Percentiles rank a stretch among this genome's conserved stretches.
phyloP scores from a whole-genome alignment of 2,329 filamentous ascomycete genomes.

The Rhynchosporium secalis region DNA sequence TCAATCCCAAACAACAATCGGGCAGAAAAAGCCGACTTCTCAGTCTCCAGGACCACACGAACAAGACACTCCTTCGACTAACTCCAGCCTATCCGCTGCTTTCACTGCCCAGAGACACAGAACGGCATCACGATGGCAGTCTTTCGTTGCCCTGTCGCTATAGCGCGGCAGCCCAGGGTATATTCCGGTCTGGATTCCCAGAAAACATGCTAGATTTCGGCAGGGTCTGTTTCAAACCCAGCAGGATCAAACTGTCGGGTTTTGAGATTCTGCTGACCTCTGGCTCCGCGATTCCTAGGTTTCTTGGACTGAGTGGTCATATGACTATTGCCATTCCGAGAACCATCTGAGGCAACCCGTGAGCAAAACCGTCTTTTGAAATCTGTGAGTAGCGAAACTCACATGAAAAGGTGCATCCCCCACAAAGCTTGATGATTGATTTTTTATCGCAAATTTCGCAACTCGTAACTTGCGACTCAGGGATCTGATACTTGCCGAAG shows the following conservation, averaged over 20 bases:
- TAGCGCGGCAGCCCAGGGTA: background rate
- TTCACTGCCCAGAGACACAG: background rate
- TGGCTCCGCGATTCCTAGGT: constrained; percentile 4
- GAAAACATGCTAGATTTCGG: constrained; percentile 3
- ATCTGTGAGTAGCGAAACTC: background rate
- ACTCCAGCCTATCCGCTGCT: background rate
- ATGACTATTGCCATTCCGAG: background rate
- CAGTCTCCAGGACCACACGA: too few relatives aligned
- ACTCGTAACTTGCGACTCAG: background rate
- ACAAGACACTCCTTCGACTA: background rate
- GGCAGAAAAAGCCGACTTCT: too few relatives aligned
- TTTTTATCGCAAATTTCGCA: constrained; percentile 17
- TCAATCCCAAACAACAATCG: too few relatives aligned
- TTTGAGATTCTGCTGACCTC: constrained; percentile 1
- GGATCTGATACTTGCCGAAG: constrained; percentile 9
- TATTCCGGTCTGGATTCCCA: background rate
- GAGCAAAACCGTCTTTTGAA: background rate
- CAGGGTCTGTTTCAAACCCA: background rate
- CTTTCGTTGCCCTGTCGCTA: too few relatives aligned
- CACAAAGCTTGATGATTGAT: constrained; percentile 16
- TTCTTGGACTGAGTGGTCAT: constrained; percentile 1
- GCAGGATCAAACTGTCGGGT: background rate
- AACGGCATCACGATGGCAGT: background rate
- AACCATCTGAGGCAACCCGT: background rate
- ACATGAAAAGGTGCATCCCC: constrained; percentile 16